phyloP scores from a whole-genome alignment of 2,329 filamentous ascomycete genomes.

The Orbilia ellipsospora region DNA sequence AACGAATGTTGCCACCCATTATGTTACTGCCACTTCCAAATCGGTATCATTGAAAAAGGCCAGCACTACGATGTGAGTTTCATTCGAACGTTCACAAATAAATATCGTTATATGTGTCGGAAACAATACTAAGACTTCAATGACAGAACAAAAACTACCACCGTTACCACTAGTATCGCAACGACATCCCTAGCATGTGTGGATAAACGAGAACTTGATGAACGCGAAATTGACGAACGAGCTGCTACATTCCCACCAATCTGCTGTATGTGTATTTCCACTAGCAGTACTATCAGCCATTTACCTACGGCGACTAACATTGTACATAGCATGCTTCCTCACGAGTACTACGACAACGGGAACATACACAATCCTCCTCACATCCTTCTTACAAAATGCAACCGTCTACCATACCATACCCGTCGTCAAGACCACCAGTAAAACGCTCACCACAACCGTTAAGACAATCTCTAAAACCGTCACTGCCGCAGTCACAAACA shows the following conservation, averaged over 20 bases:
- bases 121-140: too few species aligned
- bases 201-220: conserved; percentile 2
- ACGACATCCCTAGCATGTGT: conserved; percentile 3
- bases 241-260: conserved; percentile 6
- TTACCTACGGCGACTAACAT: too few species aligned
- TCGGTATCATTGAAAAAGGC: not conserved
- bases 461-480: not conserved
- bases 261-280: conserved; percentile 20
- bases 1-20: conserved; percentile 16
- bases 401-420: conserved; percentile 2
- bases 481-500: not conserved
- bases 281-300: too few species aligned
- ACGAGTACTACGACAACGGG: conserved; percentile 20
- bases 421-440: conserved; percentile 1
- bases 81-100: not conserved
- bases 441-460: not conserved
- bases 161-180: conserved; percentile 12
- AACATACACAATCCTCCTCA: conserved; percentile 26
- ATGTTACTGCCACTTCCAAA: conserved; percentile 4
- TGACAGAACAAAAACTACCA: conserved; percentile 2
- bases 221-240: conserved; percentile 25
- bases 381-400: not conserved
- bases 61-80: conserved; percentile 13
- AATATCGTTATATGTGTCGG: too few species aligned
- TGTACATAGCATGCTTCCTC: conserved; percentile 28